Percentiles rank a stretch among this genome's conserved stretches.
Conservation (phyloP, 257 asterid species). For the Schizonepeta tenuifolia region DNA sequence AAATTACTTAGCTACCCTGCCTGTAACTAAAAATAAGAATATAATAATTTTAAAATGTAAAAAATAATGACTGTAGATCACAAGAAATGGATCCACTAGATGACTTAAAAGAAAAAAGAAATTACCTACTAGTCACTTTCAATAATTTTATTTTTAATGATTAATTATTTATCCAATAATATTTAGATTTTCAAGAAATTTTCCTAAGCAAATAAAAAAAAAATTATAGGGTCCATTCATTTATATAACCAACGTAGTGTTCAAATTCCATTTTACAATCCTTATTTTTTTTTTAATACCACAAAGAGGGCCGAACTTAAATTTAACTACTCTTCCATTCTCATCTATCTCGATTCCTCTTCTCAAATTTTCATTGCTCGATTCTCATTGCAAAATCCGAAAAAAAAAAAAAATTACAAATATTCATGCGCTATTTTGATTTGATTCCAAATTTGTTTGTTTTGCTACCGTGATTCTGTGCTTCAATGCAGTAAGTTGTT, state of each 20-base stretch:
- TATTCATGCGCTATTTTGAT: background rate
- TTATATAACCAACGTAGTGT: slow-evolving; percentile 3
- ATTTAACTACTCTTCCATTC: slow-evolving; percentile 11
- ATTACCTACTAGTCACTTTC: too few species aligned
- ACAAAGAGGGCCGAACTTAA: slow-evolving; percentile 11
- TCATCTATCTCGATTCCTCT: slow-evolving; percentile 21
- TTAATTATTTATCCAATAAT: too few species aligned
- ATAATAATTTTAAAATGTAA: too few species aligned
- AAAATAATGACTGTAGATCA: too few species aligned
- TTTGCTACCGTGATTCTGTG: background rate
- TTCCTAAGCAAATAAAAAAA: too few species aligned
- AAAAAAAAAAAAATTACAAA: background rate
- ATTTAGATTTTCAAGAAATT: too few species aligned
- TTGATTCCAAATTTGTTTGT: background rate
- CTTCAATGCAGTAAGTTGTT: slow-evolving; percentile 37
- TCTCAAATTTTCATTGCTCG: background rate
- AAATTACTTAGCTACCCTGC: too few species aligned
- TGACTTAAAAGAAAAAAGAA: too few species aligned
- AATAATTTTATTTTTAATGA: too few species aligned
- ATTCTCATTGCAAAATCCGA: background rate
- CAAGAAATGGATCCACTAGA: too few species aligned
- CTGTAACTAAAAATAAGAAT: too few species aligned
- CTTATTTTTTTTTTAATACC: background rate
- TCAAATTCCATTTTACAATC: background rate
- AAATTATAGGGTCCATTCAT: too few species aligned